phyloP scores from a whole-genome alignment of 1,284 basidiomycete species.

The Puccinia novopanici region DNA sequence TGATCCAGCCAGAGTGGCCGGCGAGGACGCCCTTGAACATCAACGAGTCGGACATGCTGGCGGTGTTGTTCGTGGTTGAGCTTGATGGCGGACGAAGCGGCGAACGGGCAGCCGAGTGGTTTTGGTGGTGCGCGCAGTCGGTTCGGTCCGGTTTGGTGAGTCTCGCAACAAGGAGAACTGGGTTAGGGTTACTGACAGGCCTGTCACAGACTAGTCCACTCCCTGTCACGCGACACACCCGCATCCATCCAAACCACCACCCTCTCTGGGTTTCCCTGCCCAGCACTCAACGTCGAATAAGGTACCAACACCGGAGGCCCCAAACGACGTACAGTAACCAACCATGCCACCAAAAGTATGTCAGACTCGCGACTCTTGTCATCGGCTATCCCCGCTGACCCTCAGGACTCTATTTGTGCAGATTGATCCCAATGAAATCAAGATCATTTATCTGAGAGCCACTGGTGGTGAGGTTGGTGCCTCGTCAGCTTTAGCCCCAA shows the following conservation, averaged over 20 bases:
- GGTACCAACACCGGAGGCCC: conserved; percentile 51
- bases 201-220: background rate
- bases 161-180: conserved; percentile 25
- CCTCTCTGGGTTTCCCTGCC: background rate
- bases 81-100: background rate
- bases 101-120: background rate
- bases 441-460: conserved; percentile 98
- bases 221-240: background rate
- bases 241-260: background rate
- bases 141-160: conserved; percentile 13
- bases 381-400: conserved; percentile 54
- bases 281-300: conserved; percentile 34
- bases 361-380: background rate
- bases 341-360: conserved; percentile 48
- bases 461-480: conserved; percentile 99
- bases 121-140: background rate
- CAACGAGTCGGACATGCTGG: conserved; percentile 76
- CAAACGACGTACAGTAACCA: conserved; percentile 36
- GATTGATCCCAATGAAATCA: conserved; percentile 83
- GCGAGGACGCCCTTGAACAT: conserved; percentile 76
- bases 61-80: background rate
- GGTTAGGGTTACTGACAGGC: conserved; percentile 29
- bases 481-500: conserved; percentile 98
- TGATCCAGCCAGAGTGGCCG: conserved; percentile 87
- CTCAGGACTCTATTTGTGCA: conserved; percentile 55